Conservation (phyloP, 768 basidiomycete species). For the Kwoniella shandongensis region DNA sequence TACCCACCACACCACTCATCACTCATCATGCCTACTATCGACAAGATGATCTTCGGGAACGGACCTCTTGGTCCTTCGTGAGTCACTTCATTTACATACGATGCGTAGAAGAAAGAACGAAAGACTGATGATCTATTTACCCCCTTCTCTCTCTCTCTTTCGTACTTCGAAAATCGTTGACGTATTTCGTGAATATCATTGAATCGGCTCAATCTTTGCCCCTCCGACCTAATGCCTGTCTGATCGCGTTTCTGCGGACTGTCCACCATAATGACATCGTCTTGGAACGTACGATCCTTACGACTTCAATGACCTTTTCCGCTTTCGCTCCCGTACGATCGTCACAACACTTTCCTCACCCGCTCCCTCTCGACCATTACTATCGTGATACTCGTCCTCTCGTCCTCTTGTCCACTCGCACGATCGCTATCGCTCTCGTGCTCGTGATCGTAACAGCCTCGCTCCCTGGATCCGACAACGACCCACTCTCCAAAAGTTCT, state of each 20-base stretch:
- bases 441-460: conserved; percentile 53
- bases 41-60: conserved; percentile 38
- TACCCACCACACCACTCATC: conserved; percentile 4
- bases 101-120: not conserved
- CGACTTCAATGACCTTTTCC: too few species aligned
- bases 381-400: not conserved
- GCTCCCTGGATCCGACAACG: conserved; percentile 72
- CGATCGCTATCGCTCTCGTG: conserved; percentile 1
- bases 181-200: not conserved
- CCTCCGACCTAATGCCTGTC: too few species aligned
- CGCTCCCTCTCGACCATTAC: not conserved
- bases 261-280: too few species aligned
- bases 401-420: not conserved
- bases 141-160: conserved; percentile 8
- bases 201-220: too few species aligned
- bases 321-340: too few species aligned
- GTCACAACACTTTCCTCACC: not conserved
- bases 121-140: conserved; percentile 1
- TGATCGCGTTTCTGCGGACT: too few species aligned
- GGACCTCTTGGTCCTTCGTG: conserved; percentile 47
- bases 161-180: not conserved
- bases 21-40: conserved; percentile 26
- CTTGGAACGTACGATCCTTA: too few species aligned
- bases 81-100: conserved; percentile 4
- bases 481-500: conserved; percentile 62